These are phyloP conservation scores for Saxophila tyrrhenica DNA, from an alignment of 495 filamentous ascomycete genomes.

Conservation along the genomic window DNA sequence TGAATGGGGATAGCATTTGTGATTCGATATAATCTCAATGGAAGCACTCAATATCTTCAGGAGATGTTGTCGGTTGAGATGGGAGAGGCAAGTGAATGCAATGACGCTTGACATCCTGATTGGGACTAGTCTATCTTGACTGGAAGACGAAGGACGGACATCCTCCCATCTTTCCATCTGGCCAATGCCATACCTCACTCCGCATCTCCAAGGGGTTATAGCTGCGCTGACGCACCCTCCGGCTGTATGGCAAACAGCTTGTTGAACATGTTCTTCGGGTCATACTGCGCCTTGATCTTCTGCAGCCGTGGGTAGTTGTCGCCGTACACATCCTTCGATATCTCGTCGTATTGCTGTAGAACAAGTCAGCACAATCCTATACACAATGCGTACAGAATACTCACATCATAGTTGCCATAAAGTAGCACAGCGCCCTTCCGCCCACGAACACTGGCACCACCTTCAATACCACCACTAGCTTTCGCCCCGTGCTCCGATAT, in stretches of 20 bases:
- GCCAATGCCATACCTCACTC: too few species aligned
- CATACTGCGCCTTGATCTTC: slow-evolving; percentile 41
- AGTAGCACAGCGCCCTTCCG: slow-evolving; percentile 13
- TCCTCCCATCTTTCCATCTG: too few species aligned
- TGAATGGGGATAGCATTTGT: neutral
- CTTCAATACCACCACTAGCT: slow-evolving; percentile 6
- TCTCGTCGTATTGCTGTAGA: slow-evolving; percentile 20
- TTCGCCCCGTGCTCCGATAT: slow-evolving; percentile 12
- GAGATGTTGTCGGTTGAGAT: too few species aligned
- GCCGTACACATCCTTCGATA: slow-evolving; percentile 33
- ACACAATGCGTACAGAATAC: slow-evolving; percentile 27
- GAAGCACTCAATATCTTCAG: too few species aligned
- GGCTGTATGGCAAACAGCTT: slow-evolving; percentile 14
- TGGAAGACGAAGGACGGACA: too few species aligned
- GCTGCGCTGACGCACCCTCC: neutral
- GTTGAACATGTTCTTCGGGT: slow-evolving; percentile 45
- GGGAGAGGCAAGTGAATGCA: too few species aligned
- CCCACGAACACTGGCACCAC: slow-evolving; percentile 10
- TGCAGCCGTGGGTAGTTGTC: slow-evolving; percentile 36
- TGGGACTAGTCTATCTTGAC: too few species aligned
- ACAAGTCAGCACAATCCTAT: slow-evolving; percentile 12
- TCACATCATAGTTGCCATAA: slow-evolving; percentile 25
- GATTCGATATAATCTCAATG: neutral
- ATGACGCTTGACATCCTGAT: too few species aligned
- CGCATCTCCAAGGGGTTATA: too few species aligned